A percentile compares a stretch with the other conserved stretches of the same genome.
phyloP scores from a whole-genome alignment of 768 basidiomycete genomes.

The Lactarius deliciosus region DNA sequence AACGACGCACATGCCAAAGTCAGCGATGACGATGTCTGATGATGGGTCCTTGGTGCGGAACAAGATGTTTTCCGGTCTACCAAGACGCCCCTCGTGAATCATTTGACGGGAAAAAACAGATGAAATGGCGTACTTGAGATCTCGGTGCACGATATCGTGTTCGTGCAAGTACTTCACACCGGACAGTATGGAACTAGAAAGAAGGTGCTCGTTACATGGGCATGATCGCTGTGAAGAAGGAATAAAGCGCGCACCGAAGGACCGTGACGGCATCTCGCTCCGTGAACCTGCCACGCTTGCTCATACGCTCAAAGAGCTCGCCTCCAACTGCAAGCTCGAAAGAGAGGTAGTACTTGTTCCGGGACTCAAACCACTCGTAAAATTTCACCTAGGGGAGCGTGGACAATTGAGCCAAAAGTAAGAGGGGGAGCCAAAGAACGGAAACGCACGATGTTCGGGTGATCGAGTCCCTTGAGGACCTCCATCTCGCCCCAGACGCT shows the following conservation, averaged over 20 bases:
- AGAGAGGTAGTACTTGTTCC: conserved; percentile 91
- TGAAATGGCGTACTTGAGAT: conserved; percentile 66
- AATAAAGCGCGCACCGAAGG: conserved; percentile 51
- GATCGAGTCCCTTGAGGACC: conserved; percentile 83
- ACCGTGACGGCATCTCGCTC: conserved; percentile 86
- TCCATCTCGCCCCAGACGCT: conserved; percentile 94
- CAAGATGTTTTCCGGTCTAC: conserved; percentile 92
- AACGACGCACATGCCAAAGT: conserved; percentile 88
- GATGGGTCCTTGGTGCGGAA: conserved; percentile 74
- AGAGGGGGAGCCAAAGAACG: conserved; percentile 22
- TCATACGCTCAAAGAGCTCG: conserved; percentile 89
- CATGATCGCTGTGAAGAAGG: not conserved
- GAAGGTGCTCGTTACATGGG: no score
- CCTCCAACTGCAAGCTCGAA: conserved; percentile 95
- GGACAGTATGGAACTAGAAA: conserved; percentile 68
- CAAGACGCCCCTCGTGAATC: not conserved
- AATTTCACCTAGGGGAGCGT: conserved; percentile 74
- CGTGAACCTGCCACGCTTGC: conserved; percentile 85
- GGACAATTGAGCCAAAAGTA: not conserved
- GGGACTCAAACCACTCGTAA: conserved; percentile 94
- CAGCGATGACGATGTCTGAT: conserved; percentile 91
- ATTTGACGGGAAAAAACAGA: not conserved
- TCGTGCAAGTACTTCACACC: conserved; percentile 89
- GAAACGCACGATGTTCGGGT: conserved; percentile 80
- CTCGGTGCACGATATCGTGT: conserved; percentile 93